Conservation (phyloP, 2,329 filamentous ascomycete species). For the Tetracladium maxilliforme region DNA sequence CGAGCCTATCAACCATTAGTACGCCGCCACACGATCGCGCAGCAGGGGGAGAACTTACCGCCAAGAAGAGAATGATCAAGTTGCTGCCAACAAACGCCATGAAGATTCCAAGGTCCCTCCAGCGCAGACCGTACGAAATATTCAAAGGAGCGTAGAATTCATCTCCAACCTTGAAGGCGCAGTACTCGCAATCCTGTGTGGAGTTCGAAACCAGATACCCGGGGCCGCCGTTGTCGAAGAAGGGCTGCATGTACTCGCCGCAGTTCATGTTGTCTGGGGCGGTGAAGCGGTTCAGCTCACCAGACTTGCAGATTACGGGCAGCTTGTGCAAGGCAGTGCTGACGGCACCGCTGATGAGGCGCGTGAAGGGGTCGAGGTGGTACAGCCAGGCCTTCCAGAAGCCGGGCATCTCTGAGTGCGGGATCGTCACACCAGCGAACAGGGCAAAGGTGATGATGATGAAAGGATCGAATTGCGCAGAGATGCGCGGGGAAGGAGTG, state of each 20-base stretch:
- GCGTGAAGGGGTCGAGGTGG: constrained; percentile 70
- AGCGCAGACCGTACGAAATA: constrained; percentile 53
- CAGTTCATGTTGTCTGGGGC: constrained; percentile 53
- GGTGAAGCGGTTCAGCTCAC: constrained; percentile 54
- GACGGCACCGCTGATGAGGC: constrained; percentile 67
- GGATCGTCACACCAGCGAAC: constrained; percentile 80
- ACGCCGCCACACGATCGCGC: too few species aligned
- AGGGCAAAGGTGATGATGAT: constrained; percentile 70
- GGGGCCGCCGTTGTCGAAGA: constrained; percentile 51
- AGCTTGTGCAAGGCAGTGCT: constrained; percentile 60
- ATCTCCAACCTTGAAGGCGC: constrained; percentile 66
- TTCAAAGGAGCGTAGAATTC: constrained; percentile 60
- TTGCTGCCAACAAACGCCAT: constrained; percentile 66
- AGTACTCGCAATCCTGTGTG: constrained; percentile 62
- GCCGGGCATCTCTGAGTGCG: constrained; percentile 58
- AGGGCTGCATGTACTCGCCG: constrained; percentile 59
- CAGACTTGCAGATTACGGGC: constrained; percentile 40
- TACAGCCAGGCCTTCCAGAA: constrained; percentile 77
- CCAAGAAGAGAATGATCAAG: constrained; percentile 46
- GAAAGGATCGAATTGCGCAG: constrained; percentile 68
- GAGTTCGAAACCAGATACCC: constrained; percentile 57
- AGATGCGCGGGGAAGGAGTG: constrained; percentile 67
- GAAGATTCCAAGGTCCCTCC: constrained; percentile 69
- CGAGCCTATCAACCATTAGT: too few species aligned
- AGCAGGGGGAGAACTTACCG: constrained; percentile 26